phyloP scores from a whole-genome alignment of 768 basidiomycete genomes.

The Kwoniella heveanensis region DNA sequence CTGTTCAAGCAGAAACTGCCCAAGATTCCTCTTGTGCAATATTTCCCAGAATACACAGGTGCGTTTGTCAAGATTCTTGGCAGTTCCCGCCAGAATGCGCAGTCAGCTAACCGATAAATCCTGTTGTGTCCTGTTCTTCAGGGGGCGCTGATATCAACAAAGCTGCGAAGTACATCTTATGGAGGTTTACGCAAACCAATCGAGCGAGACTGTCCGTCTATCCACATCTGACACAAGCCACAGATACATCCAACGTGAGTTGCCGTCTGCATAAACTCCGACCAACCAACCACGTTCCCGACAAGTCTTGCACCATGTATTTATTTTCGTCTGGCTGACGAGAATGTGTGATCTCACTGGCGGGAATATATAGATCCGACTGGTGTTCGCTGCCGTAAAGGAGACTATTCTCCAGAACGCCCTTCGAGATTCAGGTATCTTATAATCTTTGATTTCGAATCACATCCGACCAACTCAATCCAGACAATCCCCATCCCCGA shows the following conservation, averaged over 20 bases:
- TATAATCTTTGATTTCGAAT: constrained; percentile 55
- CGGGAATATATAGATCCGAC: constrained; percentile 57
- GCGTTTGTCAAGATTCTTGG: constrained; percentile 3
- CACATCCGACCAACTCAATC: no score
- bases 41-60: constrained; percentile 81
- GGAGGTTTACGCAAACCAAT: constrained; percentile 87
- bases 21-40: constrained; percentile 60
- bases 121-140: no score
- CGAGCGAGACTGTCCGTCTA: constrained; percentile 68
- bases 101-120: no score
- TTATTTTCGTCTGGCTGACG: neutral
- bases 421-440: constrained; percentile 79
- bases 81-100: no score
- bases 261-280: neutral
- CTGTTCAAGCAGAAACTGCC: constrained; percentile 75
- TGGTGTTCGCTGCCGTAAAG: constrained; percentile 85
- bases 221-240: constrained; percentile 87
- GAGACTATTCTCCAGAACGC: constrained; percentile 93
- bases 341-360: neutral
- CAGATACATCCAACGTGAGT: constrained; percentile 78
- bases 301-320: constrained; percentile 2
- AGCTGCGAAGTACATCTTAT: constrained; percentile 89
- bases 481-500: no score
- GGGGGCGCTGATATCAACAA: constrained; percentile 89
- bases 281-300: neutral